A percentile compares a stretch with the other conserved stretches of the same genome.
phyloP scores from a whole-genome alignment of 305 asterid species.

The Ajuga reptans region DNA sequence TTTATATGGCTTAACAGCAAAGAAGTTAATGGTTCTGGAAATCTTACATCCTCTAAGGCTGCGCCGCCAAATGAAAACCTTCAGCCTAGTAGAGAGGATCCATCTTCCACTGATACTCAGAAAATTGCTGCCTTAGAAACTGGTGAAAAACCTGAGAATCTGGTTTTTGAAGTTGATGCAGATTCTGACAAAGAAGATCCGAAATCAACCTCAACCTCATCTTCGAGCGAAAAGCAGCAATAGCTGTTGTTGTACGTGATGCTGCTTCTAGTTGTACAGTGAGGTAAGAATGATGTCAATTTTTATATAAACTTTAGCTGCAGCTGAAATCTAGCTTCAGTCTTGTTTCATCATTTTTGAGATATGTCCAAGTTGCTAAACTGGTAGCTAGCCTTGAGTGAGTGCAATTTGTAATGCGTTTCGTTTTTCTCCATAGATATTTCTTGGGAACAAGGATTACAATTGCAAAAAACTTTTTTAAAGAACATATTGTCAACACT shows the following conservation, averaged over 20 bases:
- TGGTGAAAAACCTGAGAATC: constrained; percentile 25
- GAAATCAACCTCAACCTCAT: constrained; percentile 27
- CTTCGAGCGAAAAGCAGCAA: constrained; percentile 29
- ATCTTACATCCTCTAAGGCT: constrained; percentile 28
- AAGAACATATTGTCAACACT: constrained; percentile 13
- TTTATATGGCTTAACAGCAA: constrained; percentile 59
- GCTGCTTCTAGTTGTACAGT: constrained; percentile 55
- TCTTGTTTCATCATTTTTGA: constrained; percentile 34
- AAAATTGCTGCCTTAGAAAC: constrained; percentile 19
- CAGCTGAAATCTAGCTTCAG: constrained; percentile 39
- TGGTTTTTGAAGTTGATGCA: constrained; percentile 21
- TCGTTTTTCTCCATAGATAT: constrained; percentile 19
- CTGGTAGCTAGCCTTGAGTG: background rate
- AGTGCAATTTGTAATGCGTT: constrained; percentile 31
- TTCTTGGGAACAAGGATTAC: constrained; percentile 17
- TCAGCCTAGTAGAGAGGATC: constrained; percentile 31
- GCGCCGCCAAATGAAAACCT: constrained; percentile 25
- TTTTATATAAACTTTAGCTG: constrained; percentile 29
- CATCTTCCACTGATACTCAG: constrained; percentile 15
- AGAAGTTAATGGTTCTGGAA: constrained; percentile 34
- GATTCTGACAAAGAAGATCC: constrained; percentile 33
- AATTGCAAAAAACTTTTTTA: constrained; percentile 7
- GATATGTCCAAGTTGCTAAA: constrained; percentile 35
- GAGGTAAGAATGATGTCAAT: constrained; percentile 44
- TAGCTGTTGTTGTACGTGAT: constrained; percentile 25